Evolutionary conservation across 2,329 filamentous ascomycete genomes (phyloP).

Genomic region (Arthrobotrys sphaeroides): DNA sequence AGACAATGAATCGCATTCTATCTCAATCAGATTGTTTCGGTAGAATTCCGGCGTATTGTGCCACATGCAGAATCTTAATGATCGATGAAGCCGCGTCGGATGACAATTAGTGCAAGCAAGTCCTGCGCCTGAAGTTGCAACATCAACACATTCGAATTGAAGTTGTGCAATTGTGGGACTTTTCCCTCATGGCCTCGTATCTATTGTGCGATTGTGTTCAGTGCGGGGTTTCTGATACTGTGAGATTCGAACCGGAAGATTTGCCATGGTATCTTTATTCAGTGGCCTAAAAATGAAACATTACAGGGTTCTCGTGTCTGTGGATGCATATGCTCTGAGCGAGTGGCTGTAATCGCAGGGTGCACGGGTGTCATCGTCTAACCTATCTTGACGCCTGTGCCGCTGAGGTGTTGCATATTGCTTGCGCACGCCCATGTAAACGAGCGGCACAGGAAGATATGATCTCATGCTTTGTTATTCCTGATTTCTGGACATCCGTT

Average conservation of each 20-base stretch:
- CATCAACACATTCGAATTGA: background rate
- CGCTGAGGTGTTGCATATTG: no score
- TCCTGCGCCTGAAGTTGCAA: constrained; percentile 2
- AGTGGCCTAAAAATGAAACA: background rate
- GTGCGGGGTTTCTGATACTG: no score
- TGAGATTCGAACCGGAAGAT: no score
- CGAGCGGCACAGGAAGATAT: constrained; percentile 3
- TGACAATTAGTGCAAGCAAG: no score
- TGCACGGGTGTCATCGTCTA: background rate
- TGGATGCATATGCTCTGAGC: no score
- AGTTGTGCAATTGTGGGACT: no score
- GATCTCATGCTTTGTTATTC: background rate
- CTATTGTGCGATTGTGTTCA: no score
- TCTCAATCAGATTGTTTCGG: background rate
- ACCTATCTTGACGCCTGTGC: constrained; percentile 2
- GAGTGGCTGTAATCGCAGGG: constrained; percentile 2
- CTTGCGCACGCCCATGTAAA: no score
- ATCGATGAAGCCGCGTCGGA: no score
- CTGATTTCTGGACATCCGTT: background rate
- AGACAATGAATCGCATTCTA: background rate
- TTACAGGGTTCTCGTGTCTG: background rate
- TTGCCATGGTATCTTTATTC: background rate
- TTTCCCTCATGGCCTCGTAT: no score
- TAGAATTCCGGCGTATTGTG: background rate
- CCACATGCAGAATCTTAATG: background rate